Percentiles rank a stretch among this genome's conserved stretches.
These are phyloP conservation scores for Aspergillus unguis DNA, from an alignment of 2,329 filamentous ascomycete genomes.

Conservation along the genomic window DNA sequence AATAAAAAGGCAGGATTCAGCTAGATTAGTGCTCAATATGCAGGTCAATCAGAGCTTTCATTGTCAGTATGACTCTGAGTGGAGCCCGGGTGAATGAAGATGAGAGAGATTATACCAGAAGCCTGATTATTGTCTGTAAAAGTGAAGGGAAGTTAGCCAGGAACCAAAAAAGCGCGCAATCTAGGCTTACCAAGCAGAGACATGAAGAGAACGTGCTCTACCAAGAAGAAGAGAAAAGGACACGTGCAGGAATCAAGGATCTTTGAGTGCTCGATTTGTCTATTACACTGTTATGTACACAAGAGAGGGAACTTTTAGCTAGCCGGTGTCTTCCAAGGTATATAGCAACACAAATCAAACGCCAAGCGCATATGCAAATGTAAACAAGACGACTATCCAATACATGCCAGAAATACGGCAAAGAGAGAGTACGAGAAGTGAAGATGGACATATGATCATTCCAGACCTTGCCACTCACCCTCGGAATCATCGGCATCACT, in stretches of 20 bases:
- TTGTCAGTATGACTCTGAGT: not conserved
- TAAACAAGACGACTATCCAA: slow-evolving; percentile 13
- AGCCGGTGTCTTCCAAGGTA: slow-evolving; percentile 24
- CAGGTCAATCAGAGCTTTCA: not conserved
- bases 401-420: not conserved
- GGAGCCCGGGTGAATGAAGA: not conserved
- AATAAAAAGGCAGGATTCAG: too few relatives aligned
- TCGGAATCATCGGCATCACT: slow-evolving; percentile 39
- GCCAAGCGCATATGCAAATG: slow-evolving; percentile 31
- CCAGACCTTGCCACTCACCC: slow-evolving; percentile 55
- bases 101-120: not conserved
- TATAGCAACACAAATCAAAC: slow-evolving; percentile 24
- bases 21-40: too few relatives aligned
- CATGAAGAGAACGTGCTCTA: not conserved
- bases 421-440: slow-evolving; percentile 18
- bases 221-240: not conserved
- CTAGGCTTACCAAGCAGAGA: not conserved
- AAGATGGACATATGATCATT: slow-evolving; percentile 32
- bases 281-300: slow-evolving; percentile 10
- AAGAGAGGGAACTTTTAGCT: slow-evolving; percentile 18
- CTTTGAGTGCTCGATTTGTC: slow-evolving; percentile 1
- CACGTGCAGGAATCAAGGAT: not conserved
- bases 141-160: not conserved
- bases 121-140: not conserved
- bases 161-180: not conserved